Evolutionary conservation across 2,329 filamentous ascomycete genomes (phyloP).

Genomic region (Fusarium pseudonygamai): DNA sequence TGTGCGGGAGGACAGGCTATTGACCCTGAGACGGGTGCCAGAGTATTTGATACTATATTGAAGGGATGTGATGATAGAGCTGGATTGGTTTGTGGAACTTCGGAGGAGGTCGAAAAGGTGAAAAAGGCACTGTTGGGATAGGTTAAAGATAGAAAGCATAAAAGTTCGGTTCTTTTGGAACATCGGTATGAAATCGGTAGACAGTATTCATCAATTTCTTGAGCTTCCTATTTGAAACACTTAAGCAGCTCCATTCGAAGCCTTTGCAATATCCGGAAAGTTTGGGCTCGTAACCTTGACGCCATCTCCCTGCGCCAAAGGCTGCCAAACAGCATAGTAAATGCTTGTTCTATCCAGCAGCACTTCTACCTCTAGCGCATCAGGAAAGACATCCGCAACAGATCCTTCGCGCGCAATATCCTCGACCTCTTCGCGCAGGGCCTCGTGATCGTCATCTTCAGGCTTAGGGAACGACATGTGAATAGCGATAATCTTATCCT

Average conservation of each 20-base stretch:
- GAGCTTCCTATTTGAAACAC: fast-evolving
- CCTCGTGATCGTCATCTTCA: not conserved
- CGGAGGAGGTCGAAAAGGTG: slow-evolving; percentile 57
- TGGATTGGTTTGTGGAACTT: slow-evolving; percentile 61
- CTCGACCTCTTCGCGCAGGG: not conserved
- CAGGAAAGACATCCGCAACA: slow-evolving; percentile 16
- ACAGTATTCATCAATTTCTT: not conserved
- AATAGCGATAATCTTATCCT: slow-evolving; percentile 24
- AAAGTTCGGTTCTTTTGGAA: not conserved
- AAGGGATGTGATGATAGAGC: slow-evolving; percentile 59
- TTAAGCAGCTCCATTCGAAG: not conserved
- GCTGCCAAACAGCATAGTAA: slow-evolving; percentile 30
- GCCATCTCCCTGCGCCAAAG: not conserved
- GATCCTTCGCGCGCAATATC: not conserved
- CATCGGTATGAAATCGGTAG: not conserved
- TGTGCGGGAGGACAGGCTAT: slow-evolving; percentile 67
- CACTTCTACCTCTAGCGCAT: not conserved
- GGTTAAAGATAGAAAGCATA: fast-evolving
- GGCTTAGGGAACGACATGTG: slow-evolving; percentile 29
- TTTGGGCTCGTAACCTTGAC: slow-evolving; percentile 24
- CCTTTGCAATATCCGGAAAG: slow-evolving; percentile 9
- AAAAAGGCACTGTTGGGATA: slow-evolving; percentile 31
- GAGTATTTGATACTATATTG: slow-evolving; percentile 53
- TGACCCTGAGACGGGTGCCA: slow-evolving; percentile 55
- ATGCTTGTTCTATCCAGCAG: slow-evolving; percentile 24